Conservation (phyloP, 768 basidiomycete species). For the Trametes cingulata region DNA sequence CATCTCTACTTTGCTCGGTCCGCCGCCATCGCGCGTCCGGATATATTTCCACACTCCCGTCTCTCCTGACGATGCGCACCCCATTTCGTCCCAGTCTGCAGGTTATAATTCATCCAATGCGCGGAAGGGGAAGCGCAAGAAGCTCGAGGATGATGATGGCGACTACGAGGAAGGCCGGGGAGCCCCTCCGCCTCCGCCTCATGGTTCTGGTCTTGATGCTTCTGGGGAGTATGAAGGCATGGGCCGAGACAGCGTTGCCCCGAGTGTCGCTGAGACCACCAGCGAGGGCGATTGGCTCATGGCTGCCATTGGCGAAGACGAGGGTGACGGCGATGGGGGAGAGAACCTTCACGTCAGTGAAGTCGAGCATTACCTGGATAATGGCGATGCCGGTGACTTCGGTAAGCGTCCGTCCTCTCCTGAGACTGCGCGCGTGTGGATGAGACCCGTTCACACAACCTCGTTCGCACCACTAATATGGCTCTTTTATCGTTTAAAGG, state of each 20-base stretch:
- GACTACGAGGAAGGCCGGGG: conserved; percentile 73
- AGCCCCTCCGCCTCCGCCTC: conserved; percentile 63
- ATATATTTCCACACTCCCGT: conserved; percentile 93
- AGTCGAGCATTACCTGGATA: conserved; percentile 25
- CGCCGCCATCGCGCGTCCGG: conserved; percentile 77
- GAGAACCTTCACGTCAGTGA: conserved; percentile 24
- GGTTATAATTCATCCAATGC: conserved; percentile 47
- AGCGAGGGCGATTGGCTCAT: conserved; percentile 88
- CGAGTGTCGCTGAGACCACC: conserved; percentile 58
- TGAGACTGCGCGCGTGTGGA: conserved; percentile 32
- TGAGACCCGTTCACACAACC: conserved; percentile 31
- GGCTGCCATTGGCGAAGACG: conserved; percentile 74
- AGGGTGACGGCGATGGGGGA: conserved; percentile 25
- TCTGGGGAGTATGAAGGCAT: conserved; percentile 44
- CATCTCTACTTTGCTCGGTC: conserved; percentile 33
- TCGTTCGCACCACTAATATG: conserved; percentile 63
- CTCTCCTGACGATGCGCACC: conserved; percentile 76
- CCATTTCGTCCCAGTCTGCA: conserved; percentile 63
- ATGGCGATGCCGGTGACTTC: conserved; percentile 31
- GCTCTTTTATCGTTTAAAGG: conserved; percentile 52
- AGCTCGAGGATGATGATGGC: conserved; percentile 85
- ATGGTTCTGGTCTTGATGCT: conserved; percentile 45
- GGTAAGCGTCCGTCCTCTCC: conserved; percentile 33
- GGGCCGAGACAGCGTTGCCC: conserved; percentile 62
- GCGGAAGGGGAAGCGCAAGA: conserved; percentile 85